phyloP scores from a whole-genome alignment of 192 early-diverging fungal genomes.

The Spizellomyces punctatus region DNA sequence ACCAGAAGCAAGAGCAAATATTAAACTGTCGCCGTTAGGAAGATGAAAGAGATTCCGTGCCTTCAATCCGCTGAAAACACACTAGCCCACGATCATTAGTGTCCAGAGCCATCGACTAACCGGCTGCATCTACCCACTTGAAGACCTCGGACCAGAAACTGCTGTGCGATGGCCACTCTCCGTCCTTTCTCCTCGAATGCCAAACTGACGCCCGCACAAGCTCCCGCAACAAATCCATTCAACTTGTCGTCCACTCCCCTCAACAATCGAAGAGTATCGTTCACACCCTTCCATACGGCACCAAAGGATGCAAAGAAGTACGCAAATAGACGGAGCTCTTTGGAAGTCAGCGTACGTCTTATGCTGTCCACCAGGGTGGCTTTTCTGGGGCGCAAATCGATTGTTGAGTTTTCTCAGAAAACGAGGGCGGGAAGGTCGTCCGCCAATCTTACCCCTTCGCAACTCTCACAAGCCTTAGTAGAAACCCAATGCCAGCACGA shows the following conservation, averaged over 20 bases:
- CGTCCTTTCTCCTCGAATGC: constrained; percentile 11
- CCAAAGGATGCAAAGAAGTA: constrained; percentile 11
- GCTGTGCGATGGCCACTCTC: constrained; percentile 12
- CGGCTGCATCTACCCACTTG: neutral
- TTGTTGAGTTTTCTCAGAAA: too few species aligned
- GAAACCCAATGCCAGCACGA: constrained; percentile 10
- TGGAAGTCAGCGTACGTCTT: neutral
- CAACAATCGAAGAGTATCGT: constrained; percentile 5
- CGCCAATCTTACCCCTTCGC: neutral
- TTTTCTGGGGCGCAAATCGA: neutral
- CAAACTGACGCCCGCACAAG: neutral
- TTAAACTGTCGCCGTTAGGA: constrained; percentile 44
- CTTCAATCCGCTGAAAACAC: constrained; percentile 36
- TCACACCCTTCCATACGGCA: constrained; percentile 2
- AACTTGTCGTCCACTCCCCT: constrained; percentile 15
- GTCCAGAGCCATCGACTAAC: neutral
- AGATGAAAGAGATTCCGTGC: constrained; percentile 36
- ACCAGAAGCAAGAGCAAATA: constrained; percentile 43
- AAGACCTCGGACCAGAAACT: constrained; percentile 13
- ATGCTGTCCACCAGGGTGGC: neutral
- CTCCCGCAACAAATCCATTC: constrained; percentile 20
- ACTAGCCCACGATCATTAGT: neutral
- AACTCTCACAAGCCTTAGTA: constrained; percentile 7
- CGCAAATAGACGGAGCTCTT: neutral
- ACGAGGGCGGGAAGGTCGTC: too few species aligned